Evolutionary conservation across 768 basidiomycete genomes (phyloP).

Genomic region (Terana coerulea): DNA sequence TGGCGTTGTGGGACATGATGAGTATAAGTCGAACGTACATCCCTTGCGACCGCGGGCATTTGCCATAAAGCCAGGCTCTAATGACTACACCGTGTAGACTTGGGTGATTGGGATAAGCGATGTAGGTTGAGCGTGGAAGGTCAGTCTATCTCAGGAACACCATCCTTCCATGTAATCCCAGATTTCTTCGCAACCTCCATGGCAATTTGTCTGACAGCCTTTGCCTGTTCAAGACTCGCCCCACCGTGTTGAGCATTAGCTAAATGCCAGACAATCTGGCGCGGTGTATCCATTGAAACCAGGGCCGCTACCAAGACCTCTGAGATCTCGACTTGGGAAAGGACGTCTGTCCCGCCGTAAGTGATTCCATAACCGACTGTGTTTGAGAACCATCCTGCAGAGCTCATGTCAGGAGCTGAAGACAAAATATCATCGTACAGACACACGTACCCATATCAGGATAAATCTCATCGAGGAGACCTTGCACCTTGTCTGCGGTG

Average conservation of each 20-base stretch:
- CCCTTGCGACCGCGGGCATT: too few species aligned
- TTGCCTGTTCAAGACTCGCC: constrained; percentile 48
- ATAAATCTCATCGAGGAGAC: constrained; percentile 46
- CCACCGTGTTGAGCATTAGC: constrained; percentile 51
- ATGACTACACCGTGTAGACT: too few species aligned
- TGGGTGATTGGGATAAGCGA: too few species aligned
- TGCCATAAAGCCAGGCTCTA: too few species aligned
- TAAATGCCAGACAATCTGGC: constrained; percentile 66
- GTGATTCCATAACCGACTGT: constrained; percentile 54
- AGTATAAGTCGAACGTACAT: too few species aligned
- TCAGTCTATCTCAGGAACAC: constrained; percentile 11
- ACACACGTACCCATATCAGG: constrained; percentile 56
- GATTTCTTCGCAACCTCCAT: constrained; percentile 45
- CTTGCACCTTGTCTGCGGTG: constrained; percentile 45
- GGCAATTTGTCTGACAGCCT: constrained; percentile 51
- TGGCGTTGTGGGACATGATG: too few species aligned
- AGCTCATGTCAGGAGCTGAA: not conserved
- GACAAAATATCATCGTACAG: too few species aligned
- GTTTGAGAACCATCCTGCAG: constrained; percentile 49
- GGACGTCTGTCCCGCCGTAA: constrained; percentile 46
- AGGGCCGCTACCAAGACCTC: constrained; percentile 59
- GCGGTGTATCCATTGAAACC: constrained; percentile 58
- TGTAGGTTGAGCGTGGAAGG: too few species aligned
- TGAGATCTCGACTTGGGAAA: constrained; percentile 52
- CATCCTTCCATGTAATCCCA: constrained; percentile 12